Base-by-base conservation (phyloP, 768 basidiomycete species). In the Goffeauzyma gilvescens region DNA sequence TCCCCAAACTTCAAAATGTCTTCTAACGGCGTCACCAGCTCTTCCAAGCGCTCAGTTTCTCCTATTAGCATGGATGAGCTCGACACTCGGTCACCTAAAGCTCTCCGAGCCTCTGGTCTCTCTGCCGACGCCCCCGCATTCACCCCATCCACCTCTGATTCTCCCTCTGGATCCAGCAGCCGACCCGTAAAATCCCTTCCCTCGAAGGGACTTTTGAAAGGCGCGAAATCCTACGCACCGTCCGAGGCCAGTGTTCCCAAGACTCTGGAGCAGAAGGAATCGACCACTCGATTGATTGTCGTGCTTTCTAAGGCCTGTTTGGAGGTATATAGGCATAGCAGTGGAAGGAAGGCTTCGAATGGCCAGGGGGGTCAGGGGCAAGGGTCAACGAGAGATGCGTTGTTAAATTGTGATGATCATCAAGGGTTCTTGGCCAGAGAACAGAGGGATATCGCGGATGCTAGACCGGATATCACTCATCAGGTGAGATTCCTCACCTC, bases 381-480 rank as follows among this genome's bases (percentile, higher is more conserved):
- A 68, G 55, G 54, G 51, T 38, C 69, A 69, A 23, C 63, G 65
- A 57, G 87, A 90, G 96, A 95, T 65, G 87, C 87, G 7, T 68
- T 98, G 45, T 66, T 98, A 52, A 98, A 98, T 66, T 96, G 93
- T 64, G 93, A 96, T 61, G 93, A 96, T 53, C 93, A 95, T 66
- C 93, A 98, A 63, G 90, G 90, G 42, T 93, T 98, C 53, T 70
- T 98, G 49, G 90, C 93, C 4, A 96, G 93, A 66, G 93, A 86
- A 0, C 86, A 87, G 13, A 74, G 90, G 59, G 93, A 98, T 66
- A 96, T 96, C 48, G 93, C 93, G 13, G 89, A 96, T 66, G 93
- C 93, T n/a, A 70, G 93, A 50, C 93, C 93, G 2, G 93, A 96
- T 66, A 96, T 96, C 57, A 96, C 93, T 0, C 93, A 98, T 62